Conservation (phyloP, 345 rosid genomes). For the Dipteronia dyeriana region DNA sequence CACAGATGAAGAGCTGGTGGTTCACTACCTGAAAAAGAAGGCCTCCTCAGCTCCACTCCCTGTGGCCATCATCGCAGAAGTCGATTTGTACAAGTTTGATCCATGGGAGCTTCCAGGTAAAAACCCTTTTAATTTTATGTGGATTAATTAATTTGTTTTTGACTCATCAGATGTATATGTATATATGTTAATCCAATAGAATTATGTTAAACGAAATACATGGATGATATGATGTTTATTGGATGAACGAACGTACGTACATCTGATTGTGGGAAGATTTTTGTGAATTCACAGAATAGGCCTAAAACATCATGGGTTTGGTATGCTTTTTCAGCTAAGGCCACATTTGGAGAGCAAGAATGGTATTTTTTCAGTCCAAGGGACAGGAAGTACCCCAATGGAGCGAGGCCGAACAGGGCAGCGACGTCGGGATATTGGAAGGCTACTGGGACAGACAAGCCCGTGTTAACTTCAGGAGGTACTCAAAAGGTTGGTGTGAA, state of each 20-base stretch:
- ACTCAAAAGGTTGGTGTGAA: constrained; percentile 83
- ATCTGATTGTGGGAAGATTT: not conserved
- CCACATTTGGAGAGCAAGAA: constrained; percentile 92
- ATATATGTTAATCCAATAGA: not conserved
- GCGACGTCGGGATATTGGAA: constrained; percentile 99
- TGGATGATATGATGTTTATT: not conserved
- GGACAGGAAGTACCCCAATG: constrained; percentile 95
- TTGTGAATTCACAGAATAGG: not conserved
- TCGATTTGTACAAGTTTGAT: constrained; percentile 91
- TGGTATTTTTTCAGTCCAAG: constrained; percentile 98
- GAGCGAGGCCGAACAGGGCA: constrained; percentile 93
- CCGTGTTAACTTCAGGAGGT: constrained; percentile 65
- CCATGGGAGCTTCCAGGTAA: constrained; percentile 98
- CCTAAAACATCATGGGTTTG: not conserved
- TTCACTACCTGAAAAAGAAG: constrained; percentile 90
- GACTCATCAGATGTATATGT: not conserved
- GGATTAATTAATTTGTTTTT: too few species aligned
- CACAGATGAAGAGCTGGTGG: constrained; percentile 94
- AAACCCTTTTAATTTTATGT: too few species aligned
- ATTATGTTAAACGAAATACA: not conserved
- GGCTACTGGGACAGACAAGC: constrained; percentile 98
- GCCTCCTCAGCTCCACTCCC: constrained; percentile 74
- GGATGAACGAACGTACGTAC: not conserved
- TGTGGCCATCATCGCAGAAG: constrained; percentile 81
- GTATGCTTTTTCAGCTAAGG: constrained; percentile 53